Base-by-base conservation (phyloP, 805 yeast species). In the Ascoidea tarda region DNA sequence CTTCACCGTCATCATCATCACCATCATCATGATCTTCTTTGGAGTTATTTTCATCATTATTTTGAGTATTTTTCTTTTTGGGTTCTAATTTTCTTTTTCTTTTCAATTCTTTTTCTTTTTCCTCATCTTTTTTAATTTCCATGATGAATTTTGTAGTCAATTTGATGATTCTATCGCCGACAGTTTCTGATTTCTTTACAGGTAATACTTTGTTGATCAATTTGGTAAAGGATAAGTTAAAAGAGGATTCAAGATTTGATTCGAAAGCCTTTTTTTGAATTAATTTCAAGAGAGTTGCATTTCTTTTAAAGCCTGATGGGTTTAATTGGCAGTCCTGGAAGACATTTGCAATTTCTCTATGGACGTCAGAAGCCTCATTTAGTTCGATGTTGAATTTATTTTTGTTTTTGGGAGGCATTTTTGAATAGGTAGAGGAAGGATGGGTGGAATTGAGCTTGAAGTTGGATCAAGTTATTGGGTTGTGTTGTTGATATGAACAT, bases 241-340 rank as follows among this genome's bases (percentile, higher is more conserved):
- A 91, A 28, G 74, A 72, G 33, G 77, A 82, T 54, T 77, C 81
- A 49, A 69, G 65, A 1, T 71, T 79, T 44, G 80, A 66, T 5
- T 72, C 72, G 8, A 70, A 64, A 1, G 93, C 78, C 57, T 78
- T 75, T 14, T 68, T 58, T 53, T 82, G 84, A 14, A 87, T 68
- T 48, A 76, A 74, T 60, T 75, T 76, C 61, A 89, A 62, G 5
- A 84, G 74, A 6, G 80, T 77, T 5, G 82, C 78, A 54, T 86
- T 81, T 61, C 85, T 84, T 49, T 86, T 72, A 64, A 89, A 96
- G 1, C 90, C 83, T 0, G 90, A 82, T 38, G 82, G 72, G 1
- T 87, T 74, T 28, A 67, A 57, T 61, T 89, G 97, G 0, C 93
- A 86, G 53, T 83, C 91, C 61, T 85, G 91, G 61, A 89, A 89